phyloP scores from a whole-genome alignment of 2,329 filamentous ascomycete genomes.

The Phialemoniopsis sp. region DNA sequence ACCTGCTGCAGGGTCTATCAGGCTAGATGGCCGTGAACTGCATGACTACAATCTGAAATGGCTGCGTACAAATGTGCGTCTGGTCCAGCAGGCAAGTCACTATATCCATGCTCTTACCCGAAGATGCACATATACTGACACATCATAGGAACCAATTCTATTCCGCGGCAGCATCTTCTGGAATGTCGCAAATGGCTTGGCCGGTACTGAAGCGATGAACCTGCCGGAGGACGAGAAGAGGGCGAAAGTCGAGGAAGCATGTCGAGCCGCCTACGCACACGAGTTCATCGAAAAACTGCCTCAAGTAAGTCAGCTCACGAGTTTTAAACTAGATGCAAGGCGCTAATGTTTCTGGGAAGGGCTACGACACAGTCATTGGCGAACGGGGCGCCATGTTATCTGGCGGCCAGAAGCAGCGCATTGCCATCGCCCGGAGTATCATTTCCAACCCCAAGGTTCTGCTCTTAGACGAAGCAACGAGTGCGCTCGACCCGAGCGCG shows the following conservation, averaged over 20 bases:
- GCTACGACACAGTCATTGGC: constrained; percentile 59
- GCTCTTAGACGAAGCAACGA: constrained; percentile 67
- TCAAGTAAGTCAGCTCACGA: constrained; percentile 12
- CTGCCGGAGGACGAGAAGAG: constrained; percentile 54
- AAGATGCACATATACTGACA: neutral
- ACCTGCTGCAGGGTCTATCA: constrained; percentile 15
- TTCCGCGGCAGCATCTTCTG: constrained; percentile 35
- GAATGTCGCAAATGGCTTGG: constrained; percentile 43
- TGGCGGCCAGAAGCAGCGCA: constrained; percentile 63
- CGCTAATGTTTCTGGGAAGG: constrained; percentile 24
- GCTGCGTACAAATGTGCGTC: constrained; percentile 21
- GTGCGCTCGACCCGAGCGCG: constrained; percentile 43
- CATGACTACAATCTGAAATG: constrained; percentile 19
- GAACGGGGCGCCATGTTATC: constrained; percentile 62
- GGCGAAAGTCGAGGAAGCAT: constrained; percentile 55
- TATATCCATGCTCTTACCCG: neutral
- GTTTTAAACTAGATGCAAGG: neutral
- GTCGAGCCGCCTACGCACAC: constrained; percentile 43
- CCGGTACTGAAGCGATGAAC: constrained; percentile 15
- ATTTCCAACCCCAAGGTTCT: constrained; percentile 60
- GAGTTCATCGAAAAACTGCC: constrained; percentile 49
- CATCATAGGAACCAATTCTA: constrained; percentile 21
- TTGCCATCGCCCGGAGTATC: constrained; percentile 64
- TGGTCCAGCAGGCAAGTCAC: constrained; percentile 21
- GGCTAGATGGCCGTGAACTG: constrained; percentile 19